Evolutionary conservation across 1,284 basidiomycete genomes (phyloP).

Genomic region (Puccinia horiana): DNA sequence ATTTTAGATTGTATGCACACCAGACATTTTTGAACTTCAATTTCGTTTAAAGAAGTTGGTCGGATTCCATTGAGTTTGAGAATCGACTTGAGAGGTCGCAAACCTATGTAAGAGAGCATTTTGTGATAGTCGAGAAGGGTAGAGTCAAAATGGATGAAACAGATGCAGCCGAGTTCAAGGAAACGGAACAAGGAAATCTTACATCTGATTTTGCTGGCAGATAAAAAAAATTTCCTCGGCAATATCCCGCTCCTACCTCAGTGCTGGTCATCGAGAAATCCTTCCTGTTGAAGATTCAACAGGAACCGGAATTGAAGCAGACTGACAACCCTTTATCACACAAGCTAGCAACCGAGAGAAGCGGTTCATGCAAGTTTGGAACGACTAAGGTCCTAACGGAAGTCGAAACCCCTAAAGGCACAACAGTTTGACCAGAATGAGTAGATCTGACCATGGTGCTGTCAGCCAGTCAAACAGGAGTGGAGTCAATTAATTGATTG

Average conservation of each 20-base stretch:
- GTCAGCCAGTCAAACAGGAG: neutral
- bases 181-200: neutral
- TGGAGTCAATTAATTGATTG: neutral
- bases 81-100: neutral
- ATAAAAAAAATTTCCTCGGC: neutral
- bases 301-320: neutral
- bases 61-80: neutral
- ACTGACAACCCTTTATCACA: neutral
- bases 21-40: neutral
- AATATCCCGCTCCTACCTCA: neutral
- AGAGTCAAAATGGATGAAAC: no score
- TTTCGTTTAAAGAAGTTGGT: neutral
- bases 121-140: neutral
- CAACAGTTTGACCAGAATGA: neutral
- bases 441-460: neutral
- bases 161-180: no score
- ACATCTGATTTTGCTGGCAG: neutral
- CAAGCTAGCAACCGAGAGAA: neutral
- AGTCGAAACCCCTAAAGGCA: neutral
- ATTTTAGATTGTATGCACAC: constrained; percentile 6
- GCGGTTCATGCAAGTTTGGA: neutral
- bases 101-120: neutral
- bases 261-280: neutral
- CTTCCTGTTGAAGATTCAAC: neutral
- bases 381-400: neutral